Percentiles rank a stretch among this genome's conserved stretches.
phyloP scores from a whole-genome alignment of 176 grass and related monocot genomes.

The Oropetium thomaeum region DNA sequence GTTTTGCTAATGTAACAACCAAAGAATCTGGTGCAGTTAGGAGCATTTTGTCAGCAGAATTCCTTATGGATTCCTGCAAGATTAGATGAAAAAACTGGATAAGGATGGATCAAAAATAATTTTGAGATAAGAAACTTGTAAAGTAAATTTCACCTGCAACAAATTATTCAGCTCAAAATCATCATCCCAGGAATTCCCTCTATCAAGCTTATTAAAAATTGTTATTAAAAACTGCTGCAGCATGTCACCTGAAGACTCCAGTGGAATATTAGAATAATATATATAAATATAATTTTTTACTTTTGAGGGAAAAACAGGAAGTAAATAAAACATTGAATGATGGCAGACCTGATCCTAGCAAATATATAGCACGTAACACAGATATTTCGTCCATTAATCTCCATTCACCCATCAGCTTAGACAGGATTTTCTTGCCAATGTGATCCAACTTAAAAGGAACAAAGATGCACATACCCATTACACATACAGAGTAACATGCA shows the following conservation, averaged over 20 bases:
- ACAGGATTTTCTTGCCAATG: constrained; percentile 78
- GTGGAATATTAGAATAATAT: constrained; percentile 22
- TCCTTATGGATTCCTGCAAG: constrained; percentile 87
- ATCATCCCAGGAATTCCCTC: constrained; percentile 86
- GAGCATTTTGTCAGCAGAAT: constrained; percentile 83
- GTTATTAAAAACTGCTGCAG: constrained; percentile 90
- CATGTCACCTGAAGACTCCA: constrained; percentile 75
- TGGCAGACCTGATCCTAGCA: constrained; percentile 86
- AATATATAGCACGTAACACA: constrained; percentile 89
- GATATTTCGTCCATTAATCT: constrained; percentile 91
- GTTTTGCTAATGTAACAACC: constrained; percentile 63
- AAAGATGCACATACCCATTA: constrained; percentile 15
- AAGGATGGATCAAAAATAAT: constrained; percentile 11
- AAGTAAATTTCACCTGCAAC: constrained; percentile 62
- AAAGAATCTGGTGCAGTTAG: constrained; percentile 82
- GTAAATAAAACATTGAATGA: background rate
- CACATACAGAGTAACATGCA: constrained; percentile 21
- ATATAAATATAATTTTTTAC: constrained; percentile 9
- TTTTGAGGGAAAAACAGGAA: background rate
- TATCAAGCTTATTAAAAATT: constrained; percentile 86
- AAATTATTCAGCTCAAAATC: constrained; percentile 97
- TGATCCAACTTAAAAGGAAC: constrained; percentile 65
- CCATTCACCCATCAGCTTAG: constrained; percentile 83
- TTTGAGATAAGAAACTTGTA: constrained; percentile 17
- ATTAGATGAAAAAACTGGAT: constrained; percentile 23